These are phyloP conservation scores for Colletotrichum sp. DNA, from an alignment of 2,329 filamentous ascomycete genomes.

Conservation along the genomic window DNA sequence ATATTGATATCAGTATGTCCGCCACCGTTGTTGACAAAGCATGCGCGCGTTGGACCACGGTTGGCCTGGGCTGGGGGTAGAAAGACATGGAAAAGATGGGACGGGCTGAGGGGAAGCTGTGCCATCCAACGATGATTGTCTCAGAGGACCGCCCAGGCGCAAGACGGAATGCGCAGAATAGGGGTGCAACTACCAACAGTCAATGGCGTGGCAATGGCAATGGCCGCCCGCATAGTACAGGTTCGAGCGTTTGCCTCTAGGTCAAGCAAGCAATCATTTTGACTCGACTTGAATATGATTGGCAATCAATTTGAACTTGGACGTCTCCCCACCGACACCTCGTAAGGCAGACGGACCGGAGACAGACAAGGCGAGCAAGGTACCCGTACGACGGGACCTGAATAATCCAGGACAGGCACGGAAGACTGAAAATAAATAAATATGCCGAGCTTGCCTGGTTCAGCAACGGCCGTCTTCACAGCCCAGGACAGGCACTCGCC, in stretches of 20 bases:
- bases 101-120: background rate
- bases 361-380: background rate
- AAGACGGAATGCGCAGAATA: background rate
- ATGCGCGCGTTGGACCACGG: background rate
- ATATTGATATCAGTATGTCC: background rate
- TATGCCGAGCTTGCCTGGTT: background rate
- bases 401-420: background rate
- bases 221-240: background rate
- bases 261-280: background rate
- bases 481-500: background rate
- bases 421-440: background rate
- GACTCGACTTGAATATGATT: background rate
- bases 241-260: background rate
- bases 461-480: background rate
- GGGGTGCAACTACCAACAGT: constrained; percentile 1
- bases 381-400: no score
- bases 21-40: background rate
- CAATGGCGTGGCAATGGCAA: background rate
- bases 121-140: constrained; percentile 3
- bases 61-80: background rate
- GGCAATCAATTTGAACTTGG: background rate
- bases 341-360: background rate
- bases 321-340: background rate
- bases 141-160: constrained; percentile 6
- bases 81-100: background rate